A percentile compares a stretch with the other conserved stretches of the same genome.
Conservation (phyloP, 371 early-diverging fungal species). For the Actinomucor elegans region DNA sequence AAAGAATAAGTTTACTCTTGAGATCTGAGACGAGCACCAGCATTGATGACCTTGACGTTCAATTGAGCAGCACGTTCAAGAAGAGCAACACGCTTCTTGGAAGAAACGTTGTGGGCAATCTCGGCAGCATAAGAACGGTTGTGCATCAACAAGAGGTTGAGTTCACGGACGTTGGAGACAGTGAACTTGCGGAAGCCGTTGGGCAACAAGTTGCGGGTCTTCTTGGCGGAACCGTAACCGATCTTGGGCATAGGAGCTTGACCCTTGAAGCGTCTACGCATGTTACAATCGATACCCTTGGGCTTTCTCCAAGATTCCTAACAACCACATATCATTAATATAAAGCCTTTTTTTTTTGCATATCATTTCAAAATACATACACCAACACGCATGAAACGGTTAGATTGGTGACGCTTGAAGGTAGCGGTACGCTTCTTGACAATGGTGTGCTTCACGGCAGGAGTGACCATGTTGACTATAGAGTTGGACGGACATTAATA, state of each 20-base stretch:
- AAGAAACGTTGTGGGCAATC: conserved; percentile 97
- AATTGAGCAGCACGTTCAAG: conserved; percentile 97
- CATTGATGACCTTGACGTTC: conserved; percentile 98
- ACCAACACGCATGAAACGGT: conserved; percentile 95
- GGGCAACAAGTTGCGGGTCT: conserved; percentile 96
- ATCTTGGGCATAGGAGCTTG: conserved; percentile 99
- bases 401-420: conserved; percentile 99
- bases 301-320: conserved; percentile 99
- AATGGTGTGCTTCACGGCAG: conserved; percentile 89
- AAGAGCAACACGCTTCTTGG: conserved; percentile 97
- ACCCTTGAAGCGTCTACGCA: conserved; percentile 97
- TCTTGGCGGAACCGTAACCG: conserved; percentile 97
- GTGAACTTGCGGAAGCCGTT: conserved; percentile 99
- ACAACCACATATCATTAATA: neutral
- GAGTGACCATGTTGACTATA: conserved; percentile 72
- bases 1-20: conserved; percentile 69
- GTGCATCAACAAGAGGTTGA: conserved; percentile 97
- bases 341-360: neutral
- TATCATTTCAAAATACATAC: conserved; percentile 50
- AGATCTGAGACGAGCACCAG: conserved; percentile 92
- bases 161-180: conserved; percentile 93
- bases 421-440: conserved; percentile 98
- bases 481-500: too few species aligned
- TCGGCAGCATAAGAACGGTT: conserved; percentile 99
- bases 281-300: conserved; percentile 99